These are phyloP conservation scores for Galerina marginata DNA, from an alignment of 768 basidiomycete species.

Conservation along the genomic window DNA sequence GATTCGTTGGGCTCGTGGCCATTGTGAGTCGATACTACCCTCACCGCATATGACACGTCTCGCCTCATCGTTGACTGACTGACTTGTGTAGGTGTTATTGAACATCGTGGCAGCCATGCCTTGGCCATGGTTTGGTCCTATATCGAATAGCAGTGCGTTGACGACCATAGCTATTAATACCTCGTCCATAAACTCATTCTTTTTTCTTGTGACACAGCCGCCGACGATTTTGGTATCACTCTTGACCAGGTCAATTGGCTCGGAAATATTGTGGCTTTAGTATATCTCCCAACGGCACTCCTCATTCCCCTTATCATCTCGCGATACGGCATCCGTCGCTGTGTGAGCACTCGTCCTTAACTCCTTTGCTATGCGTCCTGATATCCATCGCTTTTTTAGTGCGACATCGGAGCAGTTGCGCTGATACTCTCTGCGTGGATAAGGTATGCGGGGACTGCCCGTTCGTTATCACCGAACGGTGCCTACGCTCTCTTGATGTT, in stretches of 20 bases:
- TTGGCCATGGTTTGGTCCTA: constrained; percentile 88
- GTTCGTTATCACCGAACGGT: constrained; percentile 52
- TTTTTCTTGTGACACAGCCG: constrained; percentile 45
- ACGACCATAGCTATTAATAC: background rate
- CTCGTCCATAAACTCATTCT: background rate
- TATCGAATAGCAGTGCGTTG: constrained; percentile 65
- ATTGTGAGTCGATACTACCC: constrained; percentile 48
- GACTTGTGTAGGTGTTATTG: constrained; percentile 54
- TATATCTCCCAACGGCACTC: constrained; percentile 68
- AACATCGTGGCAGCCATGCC: constrained; percentile 69
- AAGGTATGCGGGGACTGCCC: constrained; percentile 71
- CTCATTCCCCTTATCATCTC: constrained; percentile 61
- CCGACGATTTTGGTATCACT: constrained; percentile 67
- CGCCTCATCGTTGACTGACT: background rate
- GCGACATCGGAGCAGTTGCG: constrained; percentile 57
- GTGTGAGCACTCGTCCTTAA: constrained; percentile 49
- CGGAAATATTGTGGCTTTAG: constrained; percentile 65
- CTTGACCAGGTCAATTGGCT: constrained; percentile 83
- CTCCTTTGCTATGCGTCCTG: background rate
- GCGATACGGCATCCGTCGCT: constrained; percentile 64
- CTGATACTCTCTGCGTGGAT: constrained; percentile 76
- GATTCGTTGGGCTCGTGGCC: constrained; percentile 69
- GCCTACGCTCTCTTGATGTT: constrained; percentile 73
- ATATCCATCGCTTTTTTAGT: constrained; percentile 44
- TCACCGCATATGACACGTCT: background rate